Percentiles rank a stretch among this genome's conserved stretches.
Evolutionary conservation across 352 stramenopile genomes (phyloP).

Genomic region (Detonula confervacea): DNA sequence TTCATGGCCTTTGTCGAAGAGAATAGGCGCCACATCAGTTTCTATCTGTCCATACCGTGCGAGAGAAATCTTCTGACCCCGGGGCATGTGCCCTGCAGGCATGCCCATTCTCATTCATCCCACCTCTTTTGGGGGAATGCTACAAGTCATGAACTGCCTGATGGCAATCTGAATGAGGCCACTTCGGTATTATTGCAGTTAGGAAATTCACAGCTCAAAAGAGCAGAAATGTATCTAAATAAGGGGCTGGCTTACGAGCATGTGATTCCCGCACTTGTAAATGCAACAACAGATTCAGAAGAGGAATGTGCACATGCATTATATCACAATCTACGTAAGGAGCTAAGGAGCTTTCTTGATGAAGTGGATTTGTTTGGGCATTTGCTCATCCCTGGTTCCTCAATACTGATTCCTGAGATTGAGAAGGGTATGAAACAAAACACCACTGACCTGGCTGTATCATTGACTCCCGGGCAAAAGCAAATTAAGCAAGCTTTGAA

Average conservation of each 20-base stretch:
- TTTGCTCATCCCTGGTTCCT: constrained; percentile 31
- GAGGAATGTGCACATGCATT: constrained; percentile 34
- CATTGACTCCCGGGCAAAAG: constrained; percentile 6
- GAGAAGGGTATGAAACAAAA: background rate
- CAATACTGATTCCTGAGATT: constrained; percentile 36
- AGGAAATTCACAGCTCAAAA: constrained; percentile 32
- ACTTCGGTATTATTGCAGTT: constrained; percentile 26
- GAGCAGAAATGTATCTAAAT: constrained; percentile 36
- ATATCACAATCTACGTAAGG: constrained; percentile 62
- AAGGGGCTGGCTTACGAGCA: constrained; percentile 28
- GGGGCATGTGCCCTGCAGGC: constrained; percentile 14
- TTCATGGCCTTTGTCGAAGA: constrained; percentile 45
- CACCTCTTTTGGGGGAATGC: constrained; percentile 56
- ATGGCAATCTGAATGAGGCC: constrained; percentile 32
- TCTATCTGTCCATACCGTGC: constrained; percentile 51
- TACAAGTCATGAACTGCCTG: constrained; percentile 31
- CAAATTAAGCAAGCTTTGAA: constrained; percentile 26
- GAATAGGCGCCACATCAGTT: constrained; percentile 41
- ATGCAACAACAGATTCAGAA: background rate
- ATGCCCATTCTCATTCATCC: constrained; percentile 39
- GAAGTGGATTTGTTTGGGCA: constrained; percentile 50
- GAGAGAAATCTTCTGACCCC: background rate
- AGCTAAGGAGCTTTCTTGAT: constrained; percentile 59
- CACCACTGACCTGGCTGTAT: background rate
- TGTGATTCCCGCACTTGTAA: constrained; percentile 26